These are phyloP conservation scores for Coemansia sp. DNA, from an alignment of 192 early-diverging fungal species.

Conservation along the genomic window DNA sequence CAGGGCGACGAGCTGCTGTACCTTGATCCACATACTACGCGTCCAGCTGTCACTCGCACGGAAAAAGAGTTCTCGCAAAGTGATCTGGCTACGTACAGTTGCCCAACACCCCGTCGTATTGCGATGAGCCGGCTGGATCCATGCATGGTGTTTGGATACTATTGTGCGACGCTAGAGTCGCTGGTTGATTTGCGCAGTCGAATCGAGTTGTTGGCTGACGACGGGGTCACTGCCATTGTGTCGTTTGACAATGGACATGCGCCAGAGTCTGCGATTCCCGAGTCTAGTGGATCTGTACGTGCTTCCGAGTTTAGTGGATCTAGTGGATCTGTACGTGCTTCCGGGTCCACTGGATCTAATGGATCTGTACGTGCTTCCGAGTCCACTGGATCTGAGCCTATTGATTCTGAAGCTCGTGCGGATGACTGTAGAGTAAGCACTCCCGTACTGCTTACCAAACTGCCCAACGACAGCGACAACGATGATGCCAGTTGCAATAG, in stretches of 20 bases:
- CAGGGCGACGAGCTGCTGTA: constrained; percentile 80
- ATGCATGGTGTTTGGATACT: constrained; percentile 92
- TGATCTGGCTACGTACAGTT: constrained; percentile 83
- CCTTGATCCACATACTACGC: constrained; percentile 88
- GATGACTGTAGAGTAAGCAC: constrained; percentile 1
- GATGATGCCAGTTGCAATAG: neutral
- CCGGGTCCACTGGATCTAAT: neutral
- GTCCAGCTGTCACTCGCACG: constrained; percentile 56
- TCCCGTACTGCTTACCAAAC: constrained; percentile 10
- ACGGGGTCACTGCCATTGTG: constrained; percentile 40
- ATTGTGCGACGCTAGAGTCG: constrained; percentile 35
- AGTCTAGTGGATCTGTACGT: too few species aligned
- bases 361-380: too few species aligned
- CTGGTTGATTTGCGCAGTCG: constrained; percentile 46
- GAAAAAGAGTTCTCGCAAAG: constrained; percentile 29
- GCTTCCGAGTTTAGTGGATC: too few species aligned
- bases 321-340: too few species aligned
- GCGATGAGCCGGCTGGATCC: constrained; percentile 83
- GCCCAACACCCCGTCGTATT: constrained; percentile 70
- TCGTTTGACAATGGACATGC: constrained; percentile 44
- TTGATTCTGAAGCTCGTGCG: neutral
- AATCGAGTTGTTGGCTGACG: constrained; percentile 41
- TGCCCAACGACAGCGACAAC: neutral
- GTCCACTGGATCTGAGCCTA: neutral
- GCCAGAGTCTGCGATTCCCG: constrained; percentile 8